A percentile compares a stretch with the other conserved stretches of the same genome.
phyloP scores from a whole-genome alignment of 768 basidiomycete species.

The Lyophyllum semitale region DNA sequence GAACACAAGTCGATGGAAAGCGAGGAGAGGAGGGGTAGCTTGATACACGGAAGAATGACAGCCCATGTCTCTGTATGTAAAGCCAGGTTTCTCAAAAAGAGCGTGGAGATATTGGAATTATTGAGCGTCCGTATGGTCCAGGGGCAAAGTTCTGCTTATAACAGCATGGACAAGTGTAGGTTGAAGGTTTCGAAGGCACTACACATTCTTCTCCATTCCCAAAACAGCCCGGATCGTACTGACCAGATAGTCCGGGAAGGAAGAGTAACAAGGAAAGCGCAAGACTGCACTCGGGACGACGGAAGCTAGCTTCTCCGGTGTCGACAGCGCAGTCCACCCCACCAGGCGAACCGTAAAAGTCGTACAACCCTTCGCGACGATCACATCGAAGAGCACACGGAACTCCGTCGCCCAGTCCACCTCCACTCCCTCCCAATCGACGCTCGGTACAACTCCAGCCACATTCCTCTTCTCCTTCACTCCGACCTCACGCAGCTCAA shows the following conservation, averaged over 20 bases:
- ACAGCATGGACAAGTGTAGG: conserved; percentile 24
- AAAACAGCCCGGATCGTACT: not conserved
- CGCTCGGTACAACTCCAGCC: not conserved
- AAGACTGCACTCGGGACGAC: not conserved
- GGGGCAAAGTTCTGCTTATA: conserved; percentile 17
- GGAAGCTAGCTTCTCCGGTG: not conserved
- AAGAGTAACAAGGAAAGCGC: not conserved
- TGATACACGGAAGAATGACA: conserved; percentile 21
- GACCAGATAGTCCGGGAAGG: not conserved
- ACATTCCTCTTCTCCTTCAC: not conserved
- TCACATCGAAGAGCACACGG: not conserved
- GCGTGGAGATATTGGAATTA: conserved; percentile 17
- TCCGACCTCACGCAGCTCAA: not conserved
- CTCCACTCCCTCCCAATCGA: not conserved
- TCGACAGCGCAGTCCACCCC: not conserved
- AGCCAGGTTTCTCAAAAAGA: conserved; percentile 24
- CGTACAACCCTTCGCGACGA: conserved; percentile 9
- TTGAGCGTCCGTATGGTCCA: conserved; percentile 27
- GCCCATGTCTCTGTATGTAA: conserved; percentile 16
- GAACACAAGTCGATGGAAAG: conserved; percentile 21
- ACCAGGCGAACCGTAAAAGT: conserved; percentile 10
- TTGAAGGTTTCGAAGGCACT: conserved; percentile 16
- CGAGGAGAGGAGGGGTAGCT: conserved; percentile 21
- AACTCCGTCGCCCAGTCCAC: conserved; percentile 9
- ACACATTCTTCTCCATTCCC: not conserved